Base-by-base conservation (phyloP, 129 eudicot species). In the Pulicaria dysenterica region DNA sequence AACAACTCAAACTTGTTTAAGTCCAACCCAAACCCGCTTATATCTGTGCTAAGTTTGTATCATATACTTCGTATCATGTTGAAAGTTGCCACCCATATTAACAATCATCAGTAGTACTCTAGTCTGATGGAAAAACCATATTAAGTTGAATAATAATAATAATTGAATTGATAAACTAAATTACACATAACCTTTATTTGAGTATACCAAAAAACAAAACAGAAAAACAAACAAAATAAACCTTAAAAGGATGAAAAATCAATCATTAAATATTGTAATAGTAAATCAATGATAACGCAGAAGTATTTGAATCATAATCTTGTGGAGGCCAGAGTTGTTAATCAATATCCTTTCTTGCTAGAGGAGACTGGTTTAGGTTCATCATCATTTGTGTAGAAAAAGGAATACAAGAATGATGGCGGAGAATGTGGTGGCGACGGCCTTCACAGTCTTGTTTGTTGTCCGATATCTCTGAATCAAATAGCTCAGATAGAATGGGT, bases 381-480 rank as follows among this genome's bases (percentile, higher is more conserved):
- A 62, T 64, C 51, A 62, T 64, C 77, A 16, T 50, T 53, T 4
- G 60, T 55, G 79, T 74, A 87, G 54, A 72, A 80, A 64, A 84
- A 87, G 11, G 24, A 77, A 4, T 7, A 77, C 50, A 8, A 70
- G 16, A 5, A 70, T 16, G 72, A 77, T 37, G 51, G 36, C 58
- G 5, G 72, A 70, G 64, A 69, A 76, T 47, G 49, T 14, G 16
- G 63, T 63, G 43, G 78, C 40, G 16, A 24, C 40, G 40, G 79
- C 3, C 74, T 62, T 57, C 77, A 77, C 68, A 63, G 70, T 48
- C 34, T 67, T 57, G 69, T 48, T 58, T 58, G 16, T 55, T 24
- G 31, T 24, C 1, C 34, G 34, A 42, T 53, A 37, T 67, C 14
- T 68, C 13, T 36, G 47, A 48, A n/a, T 38, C 5, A n/a, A 43